A percentile compares a stretch with the other conserved stretches of the same genome.
Conservation (phyloP, 1,284 basidiomycete species). For the Xanthoconium separans region DNA sequence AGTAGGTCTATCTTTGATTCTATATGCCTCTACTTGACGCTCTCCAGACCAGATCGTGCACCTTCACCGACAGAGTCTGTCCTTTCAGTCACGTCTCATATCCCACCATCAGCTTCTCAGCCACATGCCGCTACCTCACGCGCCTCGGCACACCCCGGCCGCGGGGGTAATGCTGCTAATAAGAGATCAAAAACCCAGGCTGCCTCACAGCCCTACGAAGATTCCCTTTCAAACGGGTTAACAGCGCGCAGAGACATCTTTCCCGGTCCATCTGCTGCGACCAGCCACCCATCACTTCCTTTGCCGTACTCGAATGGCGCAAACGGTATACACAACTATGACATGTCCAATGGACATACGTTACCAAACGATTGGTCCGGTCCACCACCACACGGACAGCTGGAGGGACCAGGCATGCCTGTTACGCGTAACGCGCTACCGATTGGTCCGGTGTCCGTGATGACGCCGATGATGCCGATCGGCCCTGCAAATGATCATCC, state of each 20-base stretch:
- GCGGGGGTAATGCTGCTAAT: conserved; percentile 32
- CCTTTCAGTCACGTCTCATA: conserved; percentile 64
- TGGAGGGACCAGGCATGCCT: conserved; percentile 78
- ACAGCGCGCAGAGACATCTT: conserved; percentile 34
- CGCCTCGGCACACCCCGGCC: conserved; percentile 33
- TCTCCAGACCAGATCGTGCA: conserved; percentile 54
- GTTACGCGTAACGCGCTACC: conserved; percentile 46
- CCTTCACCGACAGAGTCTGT: conserved; percentile 72
- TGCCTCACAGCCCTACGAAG: conserved; percentile 30
- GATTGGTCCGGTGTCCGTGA: conserved; percentile 27
- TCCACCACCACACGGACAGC: conserved; percentile 45
- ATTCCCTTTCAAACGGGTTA: conserved; percentile 22
- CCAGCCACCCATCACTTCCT: conserved; percentile 43
- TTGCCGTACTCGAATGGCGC: conserved; percentile 35
- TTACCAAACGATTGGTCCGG: conserved; percentile 26
- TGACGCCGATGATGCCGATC: conserved; percentile 23
- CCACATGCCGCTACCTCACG: conserved; percentile 31
- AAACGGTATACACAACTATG: conserved; percentile 36
- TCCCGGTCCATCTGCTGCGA: conserved; percentile 37
- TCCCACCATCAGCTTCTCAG: conserved; percentile 30
- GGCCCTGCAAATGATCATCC: conserved; percentile 25
- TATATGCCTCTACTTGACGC: conserved; percentile 9
- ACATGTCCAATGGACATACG: conserved; percentile 29
- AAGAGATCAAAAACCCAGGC: conserved; percentile 36
- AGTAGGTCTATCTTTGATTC: conserved; percentile 41